Percentiles rank a stretch among this genome's conserved stretches.
Evolutionary conservation across 73 alveolate species (phyloP).

Genomic region (Tetrahymena elliotti): DNA sequence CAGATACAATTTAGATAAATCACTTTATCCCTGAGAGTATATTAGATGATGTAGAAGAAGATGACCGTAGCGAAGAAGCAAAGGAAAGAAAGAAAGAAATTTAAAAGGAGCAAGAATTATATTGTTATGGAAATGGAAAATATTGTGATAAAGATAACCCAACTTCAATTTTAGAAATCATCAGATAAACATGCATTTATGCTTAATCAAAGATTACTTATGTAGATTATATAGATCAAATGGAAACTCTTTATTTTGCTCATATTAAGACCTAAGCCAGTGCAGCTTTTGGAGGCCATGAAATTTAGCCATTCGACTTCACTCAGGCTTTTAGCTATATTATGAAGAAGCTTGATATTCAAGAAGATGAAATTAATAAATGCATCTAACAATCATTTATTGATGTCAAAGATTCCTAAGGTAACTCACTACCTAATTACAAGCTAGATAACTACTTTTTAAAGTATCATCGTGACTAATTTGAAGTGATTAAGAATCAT

Average conservation of each 20-base stretch:
- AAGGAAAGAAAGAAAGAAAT: background rate
- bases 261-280: background rate
- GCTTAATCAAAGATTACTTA: background rate
- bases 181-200: background rate
- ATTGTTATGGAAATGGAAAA: background rate
- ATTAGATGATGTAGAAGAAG: background rate
- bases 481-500: background rate
- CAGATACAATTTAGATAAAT: background rate
- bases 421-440: background rate
- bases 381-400: background rate
- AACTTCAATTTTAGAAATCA: background rate
- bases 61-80: background rate
- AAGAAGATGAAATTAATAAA: background rate
- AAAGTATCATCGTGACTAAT: background rate
- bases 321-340: background rate
- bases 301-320: background rate
- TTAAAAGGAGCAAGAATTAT: background rate
- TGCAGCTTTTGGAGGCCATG: background rate
- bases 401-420: background rate
- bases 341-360: background rate
- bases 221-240: background rate
- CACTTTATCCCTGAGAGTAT: background rate
- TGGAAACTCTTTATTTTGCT: background rate
- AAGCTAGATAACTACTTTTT: background rate
- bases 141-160: background rate